A percentile compares a stretch with the other conserved stretches of the same genome.
Conservation (phyloP, 352 stramenopile genomes). For the Globisporangium cederbergense region DNA sequence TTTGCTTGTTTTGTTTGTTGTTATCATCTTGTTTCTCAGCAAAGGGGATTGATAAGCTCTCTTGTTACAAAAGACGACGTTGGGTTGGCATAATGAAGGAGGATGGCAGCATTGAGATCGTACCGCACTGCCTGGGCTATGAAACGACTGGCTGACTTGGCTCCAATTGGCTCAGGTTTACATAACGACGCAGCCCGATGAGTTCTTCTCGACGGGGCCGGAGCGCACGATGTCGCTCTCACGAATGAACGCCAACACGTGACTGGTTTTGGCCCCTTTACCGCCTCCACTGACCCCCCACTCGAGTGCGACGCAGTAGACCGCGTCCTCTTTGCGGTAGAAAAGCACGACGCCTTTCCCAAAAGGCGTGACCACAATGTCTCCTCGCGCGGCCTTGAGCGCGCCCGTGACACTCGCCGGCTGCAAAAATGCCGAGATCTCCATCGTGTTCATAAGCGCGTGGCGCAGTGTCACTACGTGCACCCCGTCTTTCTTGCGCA, state of each 20-base stretch:
- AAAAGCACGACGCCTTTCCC: conserved; percentile 67
- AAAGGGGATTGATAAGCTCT: background rate
- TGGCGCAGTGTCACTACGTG: conserved; percentile 70
- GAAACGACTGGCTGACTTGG: background rate
- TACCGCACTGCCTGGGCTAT: background rate
- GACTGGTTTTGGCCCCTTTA: conserved; percentile 17
- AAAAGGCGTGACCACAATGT: conserved; percentile 78
- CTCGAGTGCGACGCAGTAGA: conserved; percentile 70
- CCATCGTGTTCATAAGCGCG: conserved; percentile 33
- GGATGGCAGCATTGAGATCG: background rate
- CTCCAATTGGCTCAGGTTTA: conserved; percentile 22
- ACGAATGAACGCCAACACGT: conserved; percentile 64
- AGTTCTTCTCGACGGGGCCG: conserved; percentile 51
- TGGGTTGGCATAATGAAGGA: background rate
- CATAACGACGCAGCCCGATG: conserved; percentile 69
- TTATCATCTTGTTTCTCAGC: background rate
- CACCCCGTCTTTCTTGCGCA: conserved; percentile 61
- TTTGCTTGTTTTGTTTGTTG: background rate
- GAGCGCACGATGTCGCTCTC: conserved; percentile 50
- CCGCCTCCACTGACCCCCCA: conserved; percentile 31
- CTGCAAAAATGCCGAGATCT: conserved; percentile 65
- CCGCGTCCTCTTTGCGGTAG: conserved; percentile 54
- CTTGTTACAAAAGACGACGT: background rate
- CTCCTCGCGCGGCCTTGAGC: conserved; percentile 68
- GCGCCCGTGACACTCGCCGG: conserved; percentile 42